Conservation (phyloP, 148 eudicot genomes). For the Rhododendron ferrugineum region DNA sequence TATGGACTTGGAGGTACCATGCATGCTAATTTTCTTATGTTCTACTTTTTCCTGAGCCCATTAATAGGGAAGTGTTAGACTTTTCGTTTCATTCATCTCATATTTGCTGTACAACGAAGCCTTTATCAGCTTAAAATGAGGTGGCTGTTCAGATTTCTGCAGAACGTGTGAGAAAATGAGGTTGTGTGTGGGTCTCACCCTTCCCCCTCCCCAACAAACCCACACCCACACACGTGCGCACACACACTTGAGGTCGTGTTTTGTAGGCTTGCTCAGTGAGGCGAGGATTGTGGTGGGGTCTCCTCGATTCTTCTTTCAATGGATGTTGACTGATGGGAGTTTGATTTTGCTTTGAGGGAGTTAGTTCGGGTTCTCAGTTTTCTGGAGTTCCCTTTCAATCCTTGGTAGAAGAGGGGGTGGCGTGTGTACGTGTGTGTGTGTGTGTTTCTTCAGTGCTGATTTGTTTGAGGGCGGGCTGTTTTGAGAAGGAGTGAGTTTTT, state of each 20-base stretch:
- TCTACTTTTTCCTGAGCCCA: not conserved
- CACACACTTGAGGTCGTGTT: not conserved
- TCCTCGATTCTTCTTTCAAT: not conserved
- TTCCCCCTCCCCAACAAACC: not conserved
- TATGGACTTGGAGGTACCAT: not conserved
- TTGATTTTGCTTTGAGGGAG: not conserved
- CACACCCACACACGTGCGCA: not conserved
- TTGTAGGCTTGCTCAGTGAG: not conserved
- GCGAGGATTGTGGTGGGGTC: not conserved
- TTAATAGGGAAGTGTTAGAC: not conserved
- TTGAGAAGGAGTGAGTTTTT: not conserved
- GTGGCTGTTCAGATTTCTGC: not conserved
- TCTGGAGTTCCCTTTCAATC: not conserved
- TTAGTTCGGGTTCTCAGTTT: not conserved
- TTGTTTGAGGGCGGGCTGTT: not conserved
- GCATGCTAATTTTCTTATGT: not conserved
- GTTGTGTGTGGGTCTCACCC: not conserved
- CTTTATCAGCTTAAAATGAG: not conserved
- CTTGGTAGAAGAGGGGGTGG: not conserved
- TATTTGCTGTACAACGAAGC: not conserved
- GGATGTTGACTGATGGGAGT: not conserved
- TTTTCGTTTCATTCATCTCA: not conserved
- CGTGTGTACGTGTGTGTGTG: not conserved
- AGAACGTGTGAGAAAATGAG: not conserved
- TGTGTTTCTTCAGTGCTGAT: not conserved